Base-by-base conservation (phyloP, 2,329 filamentous ascomycete genomes). In the Aspergillus versicolor region DNA sequence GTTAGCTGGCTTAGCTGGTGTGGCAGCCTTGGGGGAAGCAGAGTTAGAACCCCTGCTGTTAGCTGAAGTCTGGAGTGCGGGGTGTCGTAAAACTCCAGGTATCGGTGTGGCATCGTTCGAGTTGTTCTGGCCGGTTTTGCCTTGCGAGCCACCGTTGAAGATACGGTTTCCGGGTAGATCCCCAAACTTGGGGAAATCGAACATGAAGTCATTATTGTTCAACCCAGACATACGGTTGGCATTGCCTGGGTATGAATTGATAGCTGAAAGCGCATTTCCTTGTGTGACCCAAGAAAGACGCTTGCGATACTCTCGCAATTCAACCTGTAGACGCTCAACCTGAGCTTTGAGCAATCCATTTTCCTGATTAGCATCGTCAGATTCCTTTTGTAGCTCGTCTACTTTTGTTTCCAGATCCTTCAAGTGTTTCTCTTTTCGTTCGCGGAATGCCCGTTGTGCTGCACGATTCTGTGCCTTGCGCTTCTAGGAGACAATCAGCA, bases 111-210 rank as follows among this genome's bases (percentile, higher is more conserved):
- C 61, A 15, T 75, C 65, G 65, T 74, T 59, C 65, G 70, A 6
- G 67, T 67, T 56, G 69, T 73, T 62, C 61, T 65, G 56, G 47
- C 62, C 50, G 8, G 63, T 53, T 45, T 68, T 74, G 30, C 66
- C 60, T 46, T 76, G 63, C 8, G 76, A 70, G n/a, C 76, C 73
- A 55, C 79, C 80, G 59, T 75, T 80, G 59, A 84, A 79, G 12
- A 84, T 76, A 59, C 82, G 80, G 4, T 78, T 74, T 27, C 78
- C 79, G 19, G 84, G 83, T 24, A 95, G 82, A 58, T 87, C 83
- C 46, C 94, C 94, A 68, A 99, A 97, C 70, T 90, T 92, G 63
- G 94, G 93, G 63, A 97, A 97, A 65, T 97, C 93, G 66, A 99
- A 97, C 64, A 93, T 88, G 70, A 97, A 97, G 71, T 89, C 92